phyloP scores from a whole-genome alignment of 768 basidiomycete species.

The Boletus reticuloceps region DNA sequence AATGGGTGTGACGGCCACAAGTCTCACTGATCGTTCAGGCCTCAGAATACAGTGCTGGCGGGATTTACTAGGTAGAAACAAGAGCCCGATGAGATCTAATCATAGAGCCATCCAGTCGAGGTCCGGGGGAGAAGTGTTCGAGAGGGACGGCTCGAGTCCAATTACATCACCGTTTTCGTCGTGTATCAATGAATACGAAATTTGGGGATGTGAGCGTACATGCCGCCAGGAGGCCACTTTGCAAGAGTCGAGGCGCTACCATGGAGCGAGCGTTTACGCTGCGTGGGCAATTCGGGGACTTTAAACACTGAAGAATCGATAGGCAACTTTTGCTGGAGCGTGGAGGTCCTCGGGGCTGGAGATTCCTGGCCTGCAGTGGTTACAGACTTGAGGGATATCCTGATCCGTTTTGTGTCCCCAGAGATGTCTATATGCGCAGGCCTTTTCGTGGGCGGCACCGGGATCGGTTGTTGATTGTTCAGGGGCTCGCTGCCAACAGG shows the following conservation, averaged over 20 bases:
- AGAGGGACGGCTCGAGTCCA: too few species aligned
- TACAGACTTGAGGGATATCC: not conserved
- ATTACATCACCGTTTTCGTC: too few species aligned
- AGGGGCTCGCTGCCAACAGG: conserved; percentile 72
- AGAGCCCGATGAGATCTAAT: too few species aligned
- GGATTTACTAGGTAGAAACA: too few species aligned
- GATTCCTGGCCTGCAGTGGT: not conserved
- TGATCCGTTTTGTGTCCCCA: conserved; percentile 13
- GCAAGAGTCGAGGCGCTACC: not conserved
- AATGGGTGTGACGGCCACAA: too few species aligned
- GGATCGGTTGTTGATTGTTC: conserved; percentile 64
- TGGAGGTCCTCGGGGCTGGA: not conserved
- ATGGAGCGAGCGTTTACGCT: not conserved
- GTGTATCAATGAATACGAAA: too few species aligned
- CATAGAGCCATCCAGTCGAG: too few species aligned
- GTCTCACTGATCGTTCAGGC: too few species aligned
- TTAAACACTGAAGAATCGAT: conserved; percentile 2
- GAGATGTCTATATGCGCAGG: conserved; percentile 19
- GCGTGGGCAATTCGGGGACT: conserved; percentile 5
- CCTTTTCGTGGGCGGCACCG: conserved; percentile 40
- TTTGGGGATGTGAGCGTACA: too few species aligned
- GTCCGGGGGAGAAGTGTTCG: too few species aligned
- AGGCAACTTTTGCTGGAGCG: not conserved
- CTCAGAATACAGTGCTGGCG: too few species aligned
- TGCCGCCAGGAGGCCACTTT: not conserved